Conservation (phyloP, 2,329 filamentous ascomycete genomes). For the Magnaporthiopsis rhizophila region DNA sequence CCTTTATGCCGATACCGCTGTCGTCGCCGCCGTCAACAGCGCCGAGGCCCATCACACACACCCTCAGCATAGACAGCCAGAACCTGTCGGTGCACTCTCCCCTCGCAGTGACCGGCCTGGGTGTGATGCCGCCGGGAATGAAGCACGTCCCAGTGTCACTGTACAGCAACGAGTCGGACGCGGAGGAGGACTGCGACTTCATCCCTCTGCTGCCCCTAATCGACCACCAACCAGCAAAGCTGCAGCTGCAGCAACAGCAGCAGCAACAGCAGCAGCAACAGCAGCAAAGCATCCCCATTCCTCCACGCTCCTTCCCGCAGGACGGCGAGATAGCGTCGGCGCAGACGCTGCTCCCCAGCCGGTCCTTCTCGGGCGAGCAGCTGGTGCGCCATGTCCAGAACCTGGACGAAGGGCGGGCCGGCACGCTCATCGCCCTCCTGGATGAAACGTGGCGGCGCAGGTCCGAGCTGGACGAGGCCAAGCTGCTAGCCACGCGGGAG, state of each 20-base stretch:
- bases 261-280: conserved; percentile 12
- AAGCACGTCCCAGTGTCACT: conserved; percentile 9
- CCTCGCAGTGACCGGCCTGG: background rate
- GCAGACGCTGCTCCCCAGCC: conserved; percentile 3
- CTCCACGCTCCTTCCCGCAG: background rate
- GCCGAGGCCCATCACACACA: conserved; percentile 7
- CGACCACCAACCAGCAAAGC: conserved; percentile 21
- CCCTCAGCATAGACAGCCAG: conserved; percentile 9
- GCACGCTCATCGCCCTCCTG: conserved; percentile 29
- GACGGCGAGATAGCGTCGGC: conserved; percentile 6
- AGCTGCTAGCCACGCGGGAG: conserved; percentile 21
- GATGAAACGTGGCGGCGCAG: conserved; percentile 25
- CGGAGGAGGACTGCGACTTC: conserved; percentile 11
- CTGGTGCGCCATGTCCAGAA: conserved; percentile 33
- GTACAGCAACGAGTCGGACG: conserved; percentile 9
- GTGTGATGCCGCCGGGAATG: background rate
- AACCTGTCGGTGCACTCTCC: conserved; percentile 4
- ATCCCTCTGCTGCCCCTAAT: conserved; percentile 15
- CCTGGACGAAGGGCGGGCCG: conserved; percentile 30
- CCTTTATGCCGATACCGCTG: conserved; percentile 6
- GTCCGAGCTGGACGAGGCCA: conserved; percentile 23
- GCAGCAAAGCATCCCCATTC: background rate
- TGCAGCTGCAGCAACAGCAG: conserved; percentile 12
- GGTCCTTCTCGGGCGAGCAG: conserved; percentile 29
- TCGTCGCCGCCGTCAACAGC: conserved; percentile 5